These are phyloP conservation scores for Fistulinella prunicolor DNA, from an alignment of 768 basidiomycete species.

Conservation along the genomic window DNA sequence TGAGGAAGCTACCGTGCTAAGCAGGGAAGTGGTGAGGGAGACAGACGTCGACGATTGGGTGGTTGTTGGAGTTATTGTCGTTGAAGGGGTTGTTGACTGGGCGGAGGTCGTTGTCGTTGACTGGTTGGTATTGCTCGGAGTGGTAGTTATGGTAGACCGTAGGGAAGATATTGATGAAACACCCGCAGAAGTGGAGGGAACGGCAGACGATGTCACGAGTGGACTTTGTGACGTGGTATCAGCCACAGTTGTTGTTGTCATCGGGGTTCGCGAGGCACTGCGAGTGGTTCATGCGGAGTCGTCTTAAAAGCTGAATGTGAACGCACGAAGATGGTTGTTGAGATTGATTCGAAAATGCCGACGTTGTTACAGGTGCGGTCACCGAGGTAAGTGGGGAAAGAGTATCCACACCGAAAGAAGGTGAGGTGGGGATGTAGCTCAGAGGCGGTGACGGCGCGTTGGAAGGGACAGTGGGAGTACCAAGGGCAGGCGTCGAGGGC, in stretches of 20 bases:
- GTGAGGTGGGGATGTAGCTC: constrained; percentile 4
- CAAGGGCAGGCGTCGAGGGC: constrained; percentile 19
- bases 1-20: constrained; percentile 10
- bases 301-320: constrained; percentile 1
- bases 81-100: constrained; percentile 18
- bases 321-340: constrained; percentile 25
- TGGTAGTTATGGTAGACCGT: constrained; percentile 14
- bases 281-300: constrained; percentile 15
- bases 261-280: constrained; percentile 13
- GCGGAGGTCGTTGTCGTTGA: constrained; percentile 21
- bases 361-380: constrained; percentile 11
- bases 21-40: constrained; percentile 8
- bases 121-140: constrained; percentile 15
- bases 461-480: constrained; percentile 10
- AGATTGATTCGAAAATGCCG: constrained; percentile 11
- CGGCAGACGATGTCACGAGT: constrained; percentile 8
- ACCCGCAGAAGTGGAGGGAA: constrained; percentile 6
- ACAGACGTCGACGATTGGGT: constrained; percentile 12
- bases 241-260: constrained; percentile 11
- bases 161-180: constrained; percentile 9
- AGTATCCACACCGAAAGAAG: constrained; percentile 10
- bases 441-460: constrained; percentile 7
- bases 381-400: constrained; percentile 26
- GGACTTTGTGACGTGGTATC: constrained; percentile 16
- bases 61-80: constrained; percentile 10